phyloP scores from a whole-genome alignment of 2,329 filamentous ascomycete genomes.

The Penicillium sp. region DNA sequence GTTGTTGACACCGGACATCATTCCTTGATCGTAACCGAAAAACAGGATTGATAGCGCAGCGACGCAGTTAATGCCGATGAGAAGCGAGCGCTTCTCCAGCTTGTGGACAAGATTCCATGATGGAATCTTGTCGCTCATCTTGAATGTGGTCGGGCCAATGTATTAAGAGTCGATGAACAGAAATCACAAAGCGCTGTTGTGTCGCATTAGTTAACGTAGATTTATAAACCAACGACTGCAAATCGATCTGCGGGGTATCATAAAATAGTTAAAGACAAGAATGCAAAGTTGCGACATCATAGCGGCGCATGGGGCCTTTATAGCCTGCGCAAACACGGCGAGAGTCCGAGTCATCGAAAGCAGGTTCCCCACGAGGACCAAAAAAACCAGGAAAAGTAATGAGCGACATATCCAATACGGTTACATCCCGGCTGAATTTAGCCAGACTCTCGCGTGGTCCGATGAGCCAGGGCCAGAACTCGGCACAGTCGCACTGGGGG shows the following conservation, averaged over 20 bases:
- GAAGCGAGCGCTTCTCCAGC: constrained; percentile 57
- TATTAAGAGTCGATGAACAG: background rate
- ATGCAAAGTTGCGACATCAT: background rate
- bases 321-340: constrained; percentile 6
- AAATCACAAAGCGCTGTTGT: background rate
- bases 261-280: background rate
- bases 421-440: constrained; percentile 13
- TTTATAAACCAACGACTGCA: background rate
- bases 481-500: background rate
- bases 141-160: constrained; percentile 3
- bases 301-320: constrained; percentile 4
- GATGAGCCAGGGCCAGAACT: background rate
- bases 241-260: background rate
- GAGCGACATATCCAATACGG: constrained; percentile 7
- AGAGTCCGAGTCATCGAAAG: constrained; percentile 12
- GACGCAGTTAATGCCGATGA: constrained; percentile 63
- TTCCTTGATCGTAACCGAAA: constrained; percentile 61
- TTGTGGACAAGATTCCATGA: constrained; percentile 54
- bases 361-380: constrained; percentile 20
- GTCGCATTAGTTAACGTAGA: background rate
- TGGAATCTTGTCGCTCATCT: constrained; percentile 42
- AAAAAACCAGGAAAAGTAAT: constrained; percentile 11
- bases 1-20: constrained; percentile 67
- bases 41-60: constrained; percentile 69
- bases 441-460: background rate